Percentiles rank a stretch among this genome's conserved stretches.
Evolutionary conservation across 1,139 yeast species (phyloP).

Genomic region (Keqinozyma sinolaborantium): DNA sequence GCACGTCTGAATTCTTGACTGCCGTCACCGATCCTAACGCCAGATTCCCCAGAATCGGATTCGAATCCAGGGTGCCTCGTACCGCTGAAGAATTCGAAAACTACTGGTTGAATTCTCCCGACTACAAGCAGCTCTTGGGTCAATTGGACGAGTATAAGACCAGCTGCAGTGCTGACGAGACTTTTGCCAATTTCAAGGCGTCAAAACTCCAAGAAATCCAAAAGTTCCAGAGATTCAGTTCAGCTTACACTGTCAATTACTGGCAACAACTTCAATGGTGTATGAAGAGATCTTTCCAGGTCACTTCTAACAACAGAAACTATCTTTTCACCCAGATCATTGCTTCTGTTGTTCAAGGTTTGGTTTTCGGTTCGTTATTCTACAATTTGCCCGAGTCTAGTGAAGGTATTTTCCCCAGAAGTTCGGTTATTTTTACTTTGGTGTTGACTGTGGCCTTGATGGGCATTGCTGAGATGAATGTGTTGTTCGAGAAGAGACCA

Average conservation of each 20-base stretch:
- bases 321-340: conserved; percentile 42
- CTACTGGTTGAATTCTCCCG: conserved; percentile 52
- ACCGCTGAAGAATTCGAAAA: conserved; percentile 56
- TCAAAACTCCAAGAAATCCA: conserved; percentile 41
- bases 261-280: conserved; percentile 45
- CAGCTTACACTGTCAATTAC: conserved; percentile 45
- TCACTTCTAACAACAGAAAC: conserved; percentile 48
- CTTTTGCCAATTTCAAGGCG: conserved; percentile 28
- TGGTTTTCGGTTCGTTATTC: conserved; percentile 51
- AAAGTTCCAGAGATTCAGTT: conserved; percentile 35
- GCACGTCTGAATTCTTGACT: conserved; percentile 67
- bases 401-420: conserved; percentile 54
- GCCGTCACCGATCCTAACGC: conserved; percentile 62
- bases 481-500: conserved; percentile 47
- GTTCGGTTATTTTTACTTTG: conserved; percentile 54
- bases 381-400: conserved; percentile 39
- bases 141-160: conserved; percentile 41
- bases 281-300: conserved; percentile 46
- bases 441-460: conserved; percentile 51
- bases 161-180: conserved; percentile 31
- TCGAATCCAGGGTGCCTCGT: conserved; percentile 50
- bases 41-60: conserved; percentile 41
- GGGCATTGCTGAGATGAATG: conserved; percentile 52
- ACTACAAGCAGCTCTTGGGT: conserved; percentile 34
- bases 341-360: conserved; percentile 49